Evolutionary conservation across 768 basidiomycete genomes (phyloP).

Genomic region (Boletus fagicola): DNA sequence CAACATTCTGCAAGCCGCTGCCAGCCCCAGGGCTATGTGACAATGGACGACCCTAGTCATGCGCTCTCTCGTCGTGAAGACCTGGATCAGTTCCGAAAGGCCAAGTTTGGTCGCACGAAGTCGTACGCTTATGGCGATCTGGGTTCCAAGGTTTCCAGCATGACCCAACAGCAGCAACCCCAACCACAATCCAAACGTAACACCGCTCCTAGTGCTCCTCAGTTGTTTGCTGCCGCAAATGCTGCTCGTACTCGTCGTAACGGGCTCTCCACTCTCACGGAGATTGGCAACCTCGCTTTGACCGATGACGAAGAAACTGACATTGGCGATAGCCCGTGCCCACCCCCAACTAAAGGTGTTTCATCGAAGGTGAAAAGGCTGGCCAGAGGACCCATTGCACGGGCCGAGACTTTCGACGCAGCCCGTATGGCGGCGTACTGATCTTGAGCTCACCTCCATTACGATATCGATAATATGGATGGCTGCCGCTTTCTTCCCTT

Average conservation of each 20-base stretch:
- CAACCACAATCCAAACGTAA: slow-evolving; percentile 56
- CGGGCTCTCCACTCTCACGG: slow-evolving; percentile 60
- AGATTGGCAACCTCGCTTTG: slow-evolving; percentile 59
- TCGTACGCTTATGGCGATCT: slow-evolving; percentile 92
- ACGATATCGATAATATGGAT: neutral
- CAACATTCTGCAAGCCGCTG: slow-evolving; percentile 66
- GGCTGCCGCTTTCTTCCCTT: neutral
- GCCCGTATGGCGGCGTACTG: slow-evolving; percentile 49
- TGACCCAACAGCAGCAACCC: slow-evolving; percentile 36
- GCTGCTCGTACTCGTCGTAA: slow-evolving; percentile 65
- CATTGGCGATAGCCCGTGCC: slow-evolving; percentile 85
- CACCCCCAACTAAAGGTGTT: slow-evolving; percentile 63
- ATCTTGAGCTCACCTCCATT: slow-evolving; percentile 21
- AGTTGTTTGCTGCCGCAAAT: slow-evolving; percentile 67
- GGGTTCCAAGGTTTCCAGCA: slow-evolving; percentile 39
- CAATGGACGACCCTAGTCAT: slow-evolving; percentile 93
- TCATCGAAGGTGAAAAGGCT: slow-evolving; percentile 59
- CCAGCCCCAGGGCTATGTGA: slow-evolving; percentile 78
- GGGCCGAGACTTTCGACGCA: slow-evolving; percentile 72
- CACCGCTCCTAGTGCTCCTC: slow-evolving; percentile 57
- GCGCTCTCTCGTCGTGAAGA: slow-evolving; percentile 79
- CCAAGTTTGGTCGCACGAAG: slow-evolving; percentile 84
- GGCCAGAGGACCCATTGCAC: slow-evolving; percentile 45
- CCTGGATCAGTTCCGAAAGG: slow-evolving; percentile 87
- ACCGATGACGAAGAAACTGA: slow-evolving; percentile 79